phyloP scores from a whole-genome alignment of 352 stramenopile genomes.

The Globisporangium echinulatum region DNA sequence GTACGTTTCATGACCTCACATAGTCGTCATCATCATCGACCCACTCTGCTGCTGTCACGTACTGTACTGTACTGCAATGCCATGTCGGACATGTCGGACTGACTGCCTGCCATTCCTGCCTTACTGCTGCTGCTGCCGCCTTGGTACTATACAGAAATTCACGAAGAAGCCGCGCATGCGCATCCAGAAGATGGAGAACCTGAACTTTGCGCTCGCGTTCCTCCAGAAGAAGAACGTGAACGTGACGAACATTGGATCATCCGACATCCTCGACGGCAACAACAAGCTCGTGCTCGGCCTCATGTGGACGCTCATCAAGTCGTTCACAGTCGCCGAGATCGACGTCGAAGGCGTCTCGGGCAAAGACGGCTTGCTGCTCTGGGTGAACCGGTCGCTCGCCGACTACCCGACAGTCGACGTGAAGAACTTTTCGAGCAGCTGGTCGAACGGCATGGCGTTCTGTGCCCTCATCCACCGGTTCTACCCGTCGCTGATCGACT shows the following conservation, averaged over 20 bases:
- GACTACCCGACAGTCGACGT: constrained; percentile 84
- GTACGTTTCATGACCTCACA: constrained; percentile 27
- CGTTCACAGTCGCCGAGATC: constrained; percentile 83
- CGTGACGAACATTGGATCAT: constrained; percentile 88
- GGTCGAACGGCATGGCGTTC: constrained; percentile 86
- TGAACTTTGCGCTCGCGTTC: constrained; percentile 88
- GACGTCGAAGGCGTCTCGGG: constrained; percentile 86
- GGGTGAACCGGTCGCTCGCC: constrained; percentile 80
- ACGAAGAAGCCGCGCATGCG: constrained; percentile 91
- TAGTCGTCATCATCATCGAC: too few relatives aligned
- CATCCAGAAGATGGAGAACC: constrained; percentile 92
- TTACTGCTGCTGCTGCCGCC: too few relatives aligned
- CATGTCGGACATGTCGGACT: not conserved
- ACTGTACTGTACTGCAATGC: too few relatives aligned
- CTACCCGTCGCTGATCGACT: constrained; percentile 82
- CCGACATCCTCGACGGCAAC: constrained; percentile 90
- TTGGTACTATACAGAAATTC: constrained; percentile 55
- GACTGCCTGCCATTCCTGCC: too few relatives aligned
- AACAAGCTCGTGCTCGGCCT: constrained; percentile 89
- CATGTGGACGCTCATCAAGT: constrained; percentile 92
- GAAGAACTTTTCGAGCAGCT: constrained; percentile 86
- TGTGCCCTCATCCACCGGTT: constrained; percentile 89
- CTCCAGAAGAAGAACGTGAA: constrained; percentile 87
- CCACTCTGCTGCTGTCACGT: not conserved
- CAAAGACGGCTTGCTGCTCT: constrained; percentile 88